phyloP scores from a whole-genome alignment of 768 basidiomycete genomes.

The Trametopsis cervina region DNA sequence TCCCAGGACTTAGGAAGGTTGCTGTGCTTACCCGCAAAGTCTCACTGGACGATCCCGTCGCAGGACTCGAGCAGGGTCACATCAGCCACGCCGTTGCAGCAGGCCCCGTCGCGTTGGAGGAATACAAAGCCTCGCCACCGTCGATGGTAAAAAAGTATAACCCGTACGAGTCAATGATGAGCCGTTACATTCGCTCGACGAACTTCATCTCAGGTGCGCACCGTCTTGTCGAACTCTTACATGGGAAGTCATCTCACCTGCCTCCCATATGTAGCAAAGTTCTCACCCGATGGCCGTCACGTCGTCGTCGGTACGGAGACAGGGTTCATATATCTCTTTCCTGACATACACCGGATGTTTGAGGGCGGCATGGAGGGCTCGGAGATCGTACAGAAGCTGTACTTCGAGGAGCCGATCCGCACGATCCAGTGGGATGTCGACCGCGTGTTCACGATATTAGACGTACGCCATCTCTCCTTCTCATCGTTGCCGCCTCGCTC shows the following conservation, averaged over 20 bases:
- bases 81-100: neutral
- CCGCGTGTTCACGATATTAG: constrained; percentile 13
- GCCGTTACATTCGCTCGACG: constrained; percentile 3
- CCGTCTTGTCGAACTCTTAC: neutral
- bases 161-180: constrained; percentile 1
- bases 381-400: constrained; percentile 13
- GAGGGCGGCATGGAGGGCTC: constrained; percentile 2
- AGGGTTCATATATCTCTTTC: constrained; percentile 17
- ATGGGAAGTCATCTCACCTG: neutral
- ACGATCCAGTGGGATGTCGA: constrained; percentile 15
- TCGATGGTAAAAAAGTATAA: neutral
- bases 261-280: constrained; percentile 9
- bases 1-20: neutral
- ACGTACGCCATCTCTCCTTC: constrained; percentile 7
- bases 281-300: constrained; percentile 20
- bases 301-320: constrained; percentile 15
- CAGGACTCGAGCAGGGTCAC: neutral
- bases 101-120: constrained; percentile 13
- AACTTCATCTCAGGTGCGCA: constrained; percentile 13
- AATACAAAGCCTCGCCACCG: constrained; percentile 4
- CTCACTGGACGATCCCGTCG: neutral
- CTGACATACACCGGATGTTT: constrained; percentile 16
- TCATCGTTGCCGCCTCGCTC: no score
- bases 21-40: neutral
- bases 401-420: constrained; percentile 14